Evolutionary conservation across 2,329 filamentous ascomycete genomes (phyloP), one percentile per base, ranked within the genome.

Genomic region (Monosporascus sp.): DNA sequence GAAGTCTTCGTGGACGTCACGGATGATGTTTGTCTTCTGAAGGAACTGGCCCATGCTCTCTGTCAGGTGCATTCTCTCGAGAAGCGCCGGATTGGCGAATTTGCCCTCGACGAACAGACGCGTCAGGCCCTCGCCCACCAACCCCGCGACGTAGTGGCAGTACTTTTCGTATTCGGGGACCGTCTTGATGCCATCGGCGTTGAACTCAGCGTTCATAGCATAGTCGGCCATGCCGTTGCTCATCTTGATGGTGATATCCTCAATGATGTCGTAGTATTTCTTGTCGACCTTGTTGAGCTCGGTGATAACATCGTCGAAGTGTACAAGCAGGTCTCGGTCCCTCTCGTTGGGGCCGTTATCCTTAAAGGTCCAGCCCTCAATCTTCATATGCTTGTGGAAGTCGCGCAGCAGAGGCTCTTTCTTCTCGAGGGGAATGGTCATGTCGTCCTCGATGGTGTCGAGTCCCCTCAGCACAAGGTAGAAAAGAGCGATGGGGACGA

Each of bases 201-300:
- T 76, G 72, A 88, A 81, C 63, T 94, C 89, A 15, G 89, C 86
- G 64, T 95, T 94, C 61, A 88, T 79, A 41, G 83, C 89, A 70
- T 96, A 99, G 73, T 99, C 93, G 27, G 94, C 94, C 94, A 99
- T 99, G 62, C 94, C 94, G 66, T 97, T 92, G 59, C 92, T 93
- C 94, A 99, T 99, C 74, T 90, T 89, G 66, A 86, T 77, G 35
- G 91, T 90, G 67, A 97, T 96, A 64, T 97, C 93, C 72, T 87
- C 87, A 73, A 99, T 94, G 67, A 97, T 92, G 7, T 79, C 82
- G 70, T 81, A 83, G 75, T 99, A 97, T 52, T 82, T 83, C 48
- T 85, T 82, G 77, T 97, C 95, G 72, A 96, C 78, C 73, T 89
- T 88, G 77, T 89, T 90, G 72, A 93, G 89, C 78, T 99, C 93